Conservation (phyloP, 2,329 filamentous ascomycete genomes). For the Biscogniauxia marginata region DNA sequence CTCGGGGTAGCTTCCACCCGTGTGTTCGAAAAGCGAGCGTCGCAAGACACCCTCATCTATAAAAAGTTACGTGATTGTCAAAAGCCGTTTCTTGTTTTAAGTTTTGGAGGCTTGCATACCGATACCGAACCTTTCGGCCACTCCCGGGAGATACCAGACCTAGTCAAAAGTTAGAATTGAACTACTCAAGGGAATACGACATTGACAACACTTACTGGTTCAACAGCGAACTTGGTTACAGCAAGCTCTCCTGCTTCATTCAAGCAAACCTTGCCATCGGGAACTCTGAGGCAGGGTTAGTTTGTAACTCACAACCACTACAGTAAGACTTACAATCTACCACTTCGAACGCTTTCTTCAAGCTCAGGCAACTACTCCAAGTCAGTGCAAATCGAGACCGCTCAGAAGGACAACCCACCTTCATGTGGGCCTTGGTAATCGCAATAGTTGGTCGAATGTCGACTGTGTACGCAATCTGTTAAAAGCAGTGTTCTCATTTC, state of each 20-base stretch:
- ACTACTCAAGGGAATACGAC: background rate
- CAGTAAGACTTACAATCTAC: constrained; percentile 58
- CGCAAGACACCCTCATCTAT: constrained; percentile 81
- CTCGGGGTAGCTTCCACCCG: constrained; percentile 93
- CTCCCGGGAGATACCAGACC: constrained; percentile 80
- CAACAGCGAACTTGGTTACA: constrained; percentile 95
- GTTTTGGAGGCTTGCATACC: constrained; percentile 43
- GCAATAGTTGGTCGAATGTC: constrained; percentile 90
- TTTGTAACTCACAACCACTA: background rate
- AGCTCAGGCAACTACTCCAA: constrained; percentile 72
- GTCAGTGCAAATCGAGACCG: constrained; percentile 9
- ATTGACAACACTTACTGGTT: constrained; percentile 65
- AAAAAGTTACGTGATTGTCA: constrained; percentile 27
- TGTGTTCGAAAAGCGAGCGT: constrained; percentile 88
- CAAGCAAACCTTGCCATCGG: constrained; percentile 86
- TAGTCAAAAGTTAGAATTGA: constrained; percentile 21
- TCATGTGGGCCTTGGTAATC: constrained; percentile 92
- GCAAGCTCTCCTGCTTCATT: constrained; percentile 84
- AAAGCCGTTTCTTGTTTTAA: constrained; percentile 8
- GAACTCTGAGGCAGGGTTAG: constrained; percentile 41
- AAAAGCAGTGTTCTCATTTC: background rate
- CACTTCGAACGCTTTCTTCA: constrained; percentile 79
- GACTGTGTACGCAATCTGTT: constrained; percentile 42
- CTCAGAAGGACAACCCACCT: constrained; percentile 38
- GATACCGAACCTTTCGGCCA: constrained; percentile 91